phyloP scores from a whole-genome alignment of 164 flowering plant genomes.

The Vitis rotundifolia region DNA sequence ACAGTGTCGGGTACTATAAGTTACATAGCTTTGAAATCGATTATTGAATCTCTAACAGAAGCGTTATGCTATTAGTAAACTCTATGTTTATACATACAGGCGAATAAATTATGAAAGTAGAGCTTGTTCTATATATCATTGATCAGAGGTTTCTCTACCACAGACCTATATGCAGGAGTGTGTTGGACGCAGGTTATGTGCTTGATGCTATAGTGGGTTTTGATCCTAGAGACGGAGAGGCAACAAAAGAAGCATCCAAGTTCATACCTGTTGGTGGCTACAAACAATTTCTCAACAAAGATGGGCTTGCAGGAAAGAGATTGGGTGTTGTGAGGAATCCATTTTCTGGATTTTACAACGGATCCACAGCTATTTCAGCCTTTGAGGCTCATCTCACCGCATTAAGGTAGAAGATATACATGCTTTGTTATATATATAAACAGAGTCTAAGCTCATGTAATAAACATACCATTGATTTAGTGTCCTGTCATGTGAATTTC shows the following conservation, averaged over 20 bases:
- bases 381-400: slow-evolving; percentile 40
- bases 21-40: not conserved
- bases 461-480: too few species aligned
- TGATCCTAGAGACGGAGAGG: slow-evolving; percentile 30
- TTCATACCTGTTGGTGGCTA: slow-evolving; percentile 29
- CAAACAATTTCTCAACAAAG: slow-evolving; percentile 25
- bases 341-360: slow-evolving; percentile 16
- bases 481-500: not conserved
- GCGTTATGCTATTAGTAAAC: too few species aligned
- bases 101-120: too few species aligned
- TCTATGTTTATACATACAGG: too few species aligned
- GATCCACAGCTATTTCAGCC: slow-evolving; percentile 10
- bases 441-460: too few species aligned
- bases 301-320: slow-evolving; percentile 32
- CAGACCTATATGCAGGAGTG: slow-evolving; percentile 40
- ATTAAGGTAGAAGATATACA: slow-evolving; percentile 23
- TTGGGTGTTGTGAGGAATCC: slow-evolving; percentile 43
- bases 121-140: too few species aligned
- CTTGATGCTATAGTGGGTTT: slow-evolving; percentile 38
- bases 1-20: slow-evolving; percentile 33
- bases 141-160: not conserved
- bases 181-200: slow-evolving; percentile 34
- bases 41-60: too few species aligned
- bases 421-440: too few species aligned
- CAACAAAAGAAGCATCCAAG: slow-evolving; percentile 22